Base-by-base conservation (phyloP, 2,329 filamentous ascomycete species). In the Xylariaceae sp. region DNA sequence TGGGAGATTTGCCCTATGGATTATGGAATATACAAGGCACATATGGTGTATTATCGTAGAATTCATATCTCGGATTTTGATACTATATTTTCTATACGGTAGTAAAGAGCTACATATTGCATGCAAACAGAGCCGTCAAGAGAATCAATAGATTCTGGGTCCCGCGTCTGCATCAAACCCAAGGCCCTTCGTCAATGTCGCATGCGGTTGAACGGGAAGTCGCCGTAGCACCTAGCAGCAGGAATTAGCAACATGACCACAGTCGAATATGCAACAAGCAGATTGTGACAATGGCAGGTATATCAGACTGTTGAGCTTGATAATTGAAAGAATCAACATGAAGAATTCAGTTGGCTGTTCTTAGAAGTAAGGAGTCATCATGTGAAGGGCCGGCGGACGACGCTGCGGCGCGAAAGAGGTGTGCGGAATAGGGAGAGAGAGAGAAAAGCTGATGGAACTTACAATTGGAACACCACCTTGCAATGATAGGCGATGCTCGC, bases 271-370 rank as follows among this genome's bases (percentile, higher is more conserved):
- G 45, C 56, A 48, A 18, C 39, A 51, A 54, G 30, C 39, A 47
- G 37, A 23, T 17, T 55, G 39, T 50, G 51, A 34, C 10, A 53
- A 15, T 30, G 44, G 30, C 44, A 55, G 55, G 56, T 52, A 44
- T 55, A 60, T 85, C 82, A 85, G 81, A 85, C 80, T 84, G 80
- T 83, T 84, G 80, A 85, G 82, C 81, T 84, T 85, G 82, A 83
- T 81, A 76, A 75, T 78, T 76, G 65, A 66, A 68, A 70, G 67
- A 74, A 76, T 84, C 82, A 80, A 83, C 82, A 85, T 79, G 66
- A 71, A 69, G 64, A 68, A 75, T 84, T 86, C 80, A 80, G 83
- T 82, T 84, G 82, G 82, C 82, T 82, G 82, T 85, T 85, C 82
- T 84, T 84, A 83, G 59, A 61, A 82, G 76, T 77, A 81, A 76